phyloP scores from a whole-genome alignment of 306 rosid genomes.

The Alnus rubra region DNA sequence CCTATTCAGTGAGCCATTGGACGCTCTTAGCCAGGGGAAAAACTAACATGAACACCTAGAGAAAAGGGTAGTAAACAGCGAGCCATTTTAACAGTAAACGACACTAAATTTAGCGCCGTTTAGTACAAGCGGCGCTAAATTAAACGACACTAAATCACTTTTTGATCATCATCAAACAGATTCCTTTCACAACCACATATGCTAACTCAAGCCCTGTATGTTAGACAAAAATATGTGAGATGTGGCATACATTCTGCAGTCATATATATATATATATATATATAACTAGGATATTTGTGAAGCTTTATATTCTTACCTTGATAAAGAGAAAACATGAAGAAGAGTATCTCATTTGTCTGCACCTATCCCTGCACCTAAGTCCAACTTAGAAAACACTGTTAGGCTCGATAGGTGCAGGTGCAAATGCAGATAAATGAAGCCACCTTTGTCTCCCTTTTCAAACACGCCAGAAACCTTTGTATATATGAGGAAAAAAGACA shows the following conservation, averaged over 20 bases:
- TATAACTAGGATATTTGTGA: no score
- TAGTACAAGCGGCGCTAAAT: no score
- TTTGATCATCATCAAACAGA: not conserved
- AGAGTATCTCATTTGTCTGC: conserved; percentile 36
- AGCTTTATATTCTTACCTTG: not conserved
- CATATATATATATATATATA: no score
- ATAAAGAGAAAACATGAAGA: not conserved
- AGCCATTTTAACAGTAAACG: no score
- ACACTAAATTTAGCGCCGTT: no score
- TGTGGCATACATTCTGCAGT: not conserved
- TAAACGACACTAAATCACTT: no score
- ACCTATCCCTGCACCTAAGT: conserved; percentile 25
- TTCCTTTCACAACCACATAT: not conserved
- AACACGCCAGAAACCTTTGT: not conserved
- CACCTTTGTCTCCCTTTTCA: conserved; percentile 6
- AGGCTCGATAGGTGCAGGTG: conserved; percentile 49
- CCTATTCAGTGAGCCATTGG: conserved; percentile 19
- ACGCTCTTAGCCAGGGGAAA: not conserved
- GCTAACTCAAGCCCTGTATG: not conserved
- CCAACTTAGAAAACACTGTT: not conserved
- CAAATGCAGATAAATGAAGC: conserved; percentile 48
- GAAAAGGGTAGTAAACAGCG: not conserved
- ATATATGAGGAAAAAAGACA: not conserved
- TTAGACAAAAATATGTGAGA: not conserved
- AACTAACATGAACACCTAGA: not conserved